phyloP scores from a whole-genome alignment of 139 green algal genomes.

The Parachlorella kessleri region DNA sequence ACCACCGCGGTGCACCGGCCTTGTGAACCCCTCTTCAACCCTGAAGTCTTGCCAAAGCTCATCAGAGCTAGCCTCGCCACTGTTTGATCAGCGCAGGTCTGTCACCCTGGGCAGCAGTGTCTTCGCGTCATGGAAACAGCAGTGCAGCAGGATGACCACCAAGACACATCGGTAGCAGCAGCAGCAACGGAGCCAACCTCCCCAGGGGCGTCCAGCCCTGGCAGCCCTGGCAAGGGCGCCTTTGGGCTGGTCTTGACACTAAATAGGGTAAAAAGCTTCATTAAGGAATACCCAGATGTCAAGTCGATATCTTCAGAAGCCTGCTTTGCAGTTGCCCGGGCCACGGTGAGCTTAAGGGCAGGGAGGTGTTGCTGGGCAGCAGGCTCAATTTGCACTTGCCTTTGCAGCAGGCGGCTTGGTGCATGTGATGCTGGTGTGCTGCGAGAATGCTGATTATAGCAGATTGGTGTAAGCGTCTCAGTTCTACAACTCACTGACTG shows the following conservation, averaged over 20 bases:
- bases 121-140: neutral
- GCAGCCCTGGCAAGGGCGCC: neutral
- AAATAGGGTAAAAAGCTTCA: slow-evolving; percentile 22
- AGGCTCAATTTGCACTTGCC: neutral
- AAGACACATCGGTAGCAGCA: neutral
- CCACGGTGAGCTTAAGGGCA: slow-evolving; percentile 24
- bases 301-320: slow-evolving; percentile 36
- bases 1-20: too few species aligned
- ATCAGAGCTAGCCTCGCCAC: neutral
- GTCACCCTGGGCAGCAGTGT: too few species aligned
- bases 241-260: slow-evolving; percentile 13
- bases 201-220: neutral
- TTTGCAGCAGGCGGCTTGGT: too few species aligned
- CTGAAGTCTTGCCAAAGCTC: too few species aligned
- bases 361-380: neutral
- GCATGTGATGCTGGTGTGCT: too few species aligned
- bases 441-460: too few species aligned
- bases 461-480: too few species aligned
- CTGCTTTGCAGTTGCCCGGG: slow-evolving; percentile 36
- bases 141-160: neutral
- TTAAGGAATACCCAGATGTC: slow-evolving; percentile 27
- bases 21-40: too few species aligned
- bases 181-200: neutral
- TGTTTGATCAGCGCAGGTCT: neutral
- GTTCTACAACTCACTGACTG: neutral